phyloP scores from a whole-genome alignment of 352 stramenopile genomes.

The Pythium guiyangense region DNA sequence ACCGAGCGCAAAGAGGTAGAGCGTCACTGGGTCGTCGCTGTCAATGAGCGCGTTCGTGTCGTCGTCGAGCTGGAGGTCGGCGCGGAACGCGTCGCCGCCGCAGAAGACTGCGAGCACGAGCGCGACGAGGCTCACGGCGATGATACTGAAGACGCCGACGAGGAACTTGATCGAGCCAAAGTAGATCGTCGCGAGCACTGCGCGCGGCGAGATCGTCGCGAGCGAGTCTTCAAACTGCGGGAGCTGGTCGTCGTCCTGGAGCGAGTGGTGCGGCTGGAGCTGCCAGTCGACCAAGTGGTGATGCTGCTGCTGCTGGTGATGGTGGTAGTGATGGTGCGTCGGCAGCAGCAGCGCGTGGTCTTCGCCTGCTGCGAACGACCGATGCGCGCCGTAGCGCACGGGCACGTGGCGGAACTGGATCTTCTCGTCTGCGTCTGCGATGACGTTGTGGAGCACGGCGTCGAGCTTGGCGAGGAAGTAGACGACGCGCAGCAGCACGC shows the following conservation, averaged over 20 bases:
- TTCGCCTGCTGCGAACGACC: no score
- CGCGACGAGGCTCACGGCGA: constrained; percentile 23
- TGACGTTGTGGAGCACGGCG: no score
- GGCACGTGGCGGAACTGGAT: no score
- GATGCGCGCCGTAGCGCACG: no score
- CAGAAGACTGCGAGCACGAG: constrained; percentile 30
- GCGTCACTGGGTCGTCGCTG: constrained; percentile 17
- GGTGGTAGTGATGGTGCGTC: constrained; percentile 8
- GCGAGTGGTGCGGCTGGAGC: constrained; percentile 6
- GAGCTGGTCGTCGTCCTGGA: constrained; percentile 12
- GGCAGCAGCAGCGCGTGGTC: constrained; percentile 24
- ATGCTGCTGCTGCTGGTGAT: no score
- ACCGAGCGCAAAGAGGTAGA: constrained; percentile 27
- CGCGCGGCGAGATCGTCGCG: constrained; percentile 24
- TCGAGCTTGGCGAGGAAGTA: constrained; percentile 40
- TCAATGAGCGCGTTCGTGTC: constrained; percentile 4
- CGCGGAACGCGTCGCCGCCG: constrained; percentile 19
- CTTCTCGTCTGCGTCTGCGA: no score
- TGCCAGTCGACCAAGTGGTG: constrained; percentile 12
- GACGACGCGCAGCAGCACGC: constrained; percentile 28
- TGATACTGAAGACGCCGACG: constrained; percentile 26
- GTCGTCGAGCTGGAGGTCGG: constrained; percentile 11
- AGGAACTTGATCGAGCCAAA: constrained; percentile 46
- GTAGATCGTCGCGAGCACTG: constrained; percentile 38
- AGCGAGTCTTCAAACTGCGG: constrained; percentile 36